Base-by-base conservation (phyloP, 768 basidiomycete genomes). In the Naematelia aurantialba region DNA sequence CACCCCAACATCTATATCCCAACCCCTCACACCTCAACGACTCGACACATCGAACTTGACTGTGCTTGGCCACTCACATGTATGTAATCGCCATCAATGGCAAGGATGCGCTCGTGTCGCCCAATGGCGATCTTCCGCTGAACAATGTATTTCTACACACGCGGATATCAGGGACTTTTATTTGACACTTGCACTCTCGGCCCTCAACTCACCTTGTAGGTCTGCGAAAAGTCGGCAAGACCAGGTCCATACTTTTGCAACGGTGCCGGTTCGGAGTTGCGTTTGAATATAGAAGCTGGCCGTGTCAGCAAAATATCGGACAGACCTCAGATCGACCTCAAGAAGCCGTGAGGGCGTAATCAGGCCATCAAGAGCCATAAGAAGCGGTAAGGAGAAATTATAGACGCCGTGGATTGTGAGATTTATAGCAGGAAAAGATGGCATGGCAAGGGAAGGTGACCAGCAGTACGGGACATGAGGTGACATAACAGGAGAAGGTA, bases 91-190 rank as follows among this genome's bases (percentile, higher is more conserved):
- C 92, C 92, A 75, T 99, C 96, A 61, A 98, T 89, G 13, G 94
- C 93, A 1, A 99, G 82, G 1, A 86, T 85, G 4, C 93, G 85
- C 73, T 94, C 91, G 66, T 92, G 91, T 21, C 91, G 84, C 2
- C 89, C 86, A 48, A 98, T 94, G 1, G 93, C 91, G 77, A 94
- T 85, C 79, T 94, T 98, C 49, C 94, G 87, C 73, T 89, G 89
- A 17, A 99, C 89, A 0, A 85, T 88, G 68, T 86, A 99, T 83
- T 89, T 88, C 89, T 50, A 21, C 48, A 46, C 27, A 22, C n/a
- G 11, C 19, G 12, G 19, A 44, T 44, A 44, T 19, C 42, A 19
- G 12, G 12, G 12, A 44, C 19, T 19, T 12, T 19, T 12, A 12
- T 44, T 44, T 44, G 19, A 12, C 12, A 55, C 24, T 19, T 45